Evolutionary conservation across 2,329 filamentous ascomycete genomes (phyloP), one percentile per base, ranked within the genome.

Genomic region (Canariomyces notabilis): DNA sequence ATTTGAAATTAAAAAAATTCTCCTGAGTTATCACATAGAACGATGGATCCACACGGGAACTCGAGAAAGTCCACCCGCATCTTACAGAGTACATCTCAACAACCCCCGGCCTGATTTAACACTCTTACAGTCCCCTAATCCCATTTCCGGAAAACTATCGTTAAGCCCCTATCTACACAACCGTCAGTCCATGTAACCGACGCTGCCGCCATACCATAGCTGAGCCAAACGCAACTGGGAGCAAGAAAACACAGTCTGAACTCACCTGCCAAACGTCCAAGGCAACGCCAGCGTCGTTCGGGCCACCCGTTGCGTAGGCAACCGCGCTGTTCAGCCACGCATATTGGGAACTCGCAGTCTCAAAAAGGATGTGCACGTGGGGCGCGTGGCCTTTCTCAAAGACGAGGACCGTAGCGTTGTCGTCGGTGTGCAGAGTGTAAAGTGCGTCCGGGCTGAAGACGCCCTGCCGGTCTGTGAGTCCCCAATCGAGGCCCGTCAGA

Each of bases 381-480:
- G 67, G 65, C 1, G 64, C 60, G 5, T 63, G 64, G 0, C 67
- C 67, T 20, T 54, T 57, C 36, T 67, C 67, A 20, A 60, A 60
- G 15, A 68, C 64, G 37, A 63, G 59, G 22, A 70, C 67, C 41
- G 65, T 61, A 11, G 57, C 63, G 3, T 66, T 65, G 46, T 70
- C 67, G 15, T 57, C 42, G 0, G 67, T 70, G n/a, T 61, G 51
- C 14, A 70, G 53, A n/a, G 64, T 61, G 33, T 69, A 69, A 14
- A 66, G 56, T 12, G 65, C 66, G 35, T 69, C 63, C 0, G 67
- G 66, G 45, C 62, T 65, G 54, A 69, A 69, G 4, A 58, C 50
- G 7, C 66, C 64, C 16, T 62, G 61, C 15, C 50, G 52, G 48
- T 68, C 64, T 1, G 60, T 64, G 14, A 68, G 53, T 12, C 66